phyloP scores from a whole-genome alignment of 2,329 filamentous ascomycete genomes.

The Colletotrichum higginsianum region DNA sequence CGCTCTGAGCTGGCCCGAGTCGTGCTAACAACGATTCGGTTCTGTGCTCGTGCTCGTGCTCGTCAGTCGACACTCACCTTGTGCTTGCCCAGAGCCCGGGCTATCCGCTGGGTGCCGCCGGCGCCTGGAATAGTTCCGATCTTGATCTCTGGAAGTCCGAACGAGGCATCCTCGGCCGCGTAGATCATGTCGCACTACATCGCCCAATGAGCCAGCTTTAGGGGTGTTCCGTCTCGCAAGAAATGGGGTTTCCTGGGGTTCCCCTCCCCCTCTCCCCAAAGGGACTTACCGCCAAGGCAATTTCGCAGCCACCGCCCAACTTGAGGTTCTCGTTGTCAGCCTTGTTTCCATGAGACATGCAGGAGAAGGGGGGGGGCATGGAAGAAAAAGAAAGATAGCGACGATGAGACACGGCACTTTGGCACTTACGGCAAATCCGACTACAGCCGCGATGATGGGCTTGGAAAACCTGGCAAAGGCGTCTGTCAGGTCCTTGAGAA shows the following conservation, averaged over 20 bases:
- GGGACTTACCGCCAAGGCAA: constrained; percentile 59
- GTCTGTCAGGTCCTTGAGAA: constrained; percentile 58
- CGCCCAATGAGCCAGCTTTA: constrained; percentile 9
- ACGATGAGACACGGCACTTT: neutral
- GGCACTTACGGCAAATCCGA: constrained; percentile 63
- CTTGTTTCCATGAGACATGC: neutral
- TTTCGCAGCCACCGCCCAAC: constrained; percentile 67
- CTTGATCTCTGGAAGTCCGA: constrained; percentile 57
- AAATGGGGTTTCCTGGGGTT: neutral
- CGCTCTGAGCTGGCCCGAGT: too few relatives aligned
- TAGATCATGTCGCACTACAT: constrained; percentile 57
- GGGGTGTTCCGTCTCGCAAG: constrained; percentile 6
- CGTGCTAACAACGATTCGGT: neutral
- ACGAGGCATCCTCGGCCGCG: constrained; percentile 53
- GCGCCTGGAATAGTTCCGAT: constrained; percentile 59
- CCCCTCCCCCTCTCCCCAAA: neutral
- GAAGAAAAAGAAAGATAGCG: constrained; percentile 1
- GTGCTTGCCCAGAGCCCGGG: constrained; percentile 58
- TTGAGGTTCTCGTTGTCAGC: constrained; percentile 18
- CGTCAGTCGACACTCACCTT: constrained; percentile 49
- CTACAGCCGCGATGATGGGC: constrained; percentile 64
- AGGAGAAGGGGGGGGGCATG: neutral
- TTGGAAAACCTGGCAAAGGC: constrained; percentile 57
- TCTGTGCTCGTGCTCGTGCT: neutral
- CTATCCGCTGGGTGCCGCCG: constrained; percentile 58